A percentile compares a stretch with the other conserved stretches of the same genome.
These are phyloP conservation scores for Blastobotrys serpentis DNA, from an alignment of 1,139 yeast species.

Conservation along the genomic window DNA sequence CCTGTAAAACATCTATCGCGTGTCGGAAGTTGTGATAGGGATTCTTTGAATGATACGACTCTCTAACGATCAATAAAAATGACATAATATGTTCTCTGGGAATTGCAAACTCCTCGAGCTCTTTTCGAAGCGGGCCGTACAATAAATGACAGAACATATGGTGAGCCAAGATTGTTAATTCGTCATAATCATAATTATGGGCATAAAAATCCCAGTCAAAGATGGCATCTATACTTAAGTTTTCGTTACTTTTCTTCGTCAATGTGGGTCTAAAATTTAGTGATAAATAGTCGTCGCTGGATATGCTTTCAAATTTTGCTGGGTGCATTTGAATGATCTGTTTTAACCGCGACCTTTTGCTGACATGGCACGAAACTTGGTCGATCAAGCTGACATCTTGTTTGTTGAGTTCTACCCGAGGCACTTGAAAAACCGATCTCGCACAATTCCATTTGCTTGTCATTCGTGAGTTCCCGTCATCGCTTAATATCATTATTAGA, in stretches of 20 bases:
- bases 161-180: constrained; percentile 60
- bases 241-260: not conserved
- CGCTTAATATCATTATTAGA: constrained; percentile 7
- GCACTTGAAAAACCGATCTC: constrained; percentile 1
- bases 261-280: constrained; percentile 7
- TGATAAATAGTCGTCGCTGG: constrained; percentile 10
- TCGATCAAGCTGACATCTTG: constrained; percentile 1
- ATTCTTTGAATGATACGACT: constrained; percentile 77
- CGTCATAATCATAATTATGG: constrained; percentile 65
- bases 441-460: not conserved
- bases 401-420: not conserved
- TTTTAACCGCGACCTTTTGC: constrained; percentile 3
- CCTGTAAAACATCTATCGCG: constrained; percentile 93
- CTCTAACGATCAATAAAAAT: constrained; percentile 65
- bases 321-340: not conserved
- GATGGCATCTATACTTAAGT: not conserved
- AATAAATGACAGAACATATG: constrained; percentile 54
- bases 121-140: constrained; percentile 13
- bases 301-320: constrained; percentile 6
- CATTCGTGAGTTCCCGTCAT: not conserved
- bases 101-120: constrained; percentile 14
- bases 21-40: constrained; percentile 95
- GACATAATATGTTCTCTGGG: constrained; percentile 49
- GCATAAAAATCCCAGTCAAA: constrained; percentile 56
- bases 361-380: not conserved